phyloP scores from a whole-genome alignment of 108 stramenopile species.

The Pseudonitzschia multiseries region DNA sequence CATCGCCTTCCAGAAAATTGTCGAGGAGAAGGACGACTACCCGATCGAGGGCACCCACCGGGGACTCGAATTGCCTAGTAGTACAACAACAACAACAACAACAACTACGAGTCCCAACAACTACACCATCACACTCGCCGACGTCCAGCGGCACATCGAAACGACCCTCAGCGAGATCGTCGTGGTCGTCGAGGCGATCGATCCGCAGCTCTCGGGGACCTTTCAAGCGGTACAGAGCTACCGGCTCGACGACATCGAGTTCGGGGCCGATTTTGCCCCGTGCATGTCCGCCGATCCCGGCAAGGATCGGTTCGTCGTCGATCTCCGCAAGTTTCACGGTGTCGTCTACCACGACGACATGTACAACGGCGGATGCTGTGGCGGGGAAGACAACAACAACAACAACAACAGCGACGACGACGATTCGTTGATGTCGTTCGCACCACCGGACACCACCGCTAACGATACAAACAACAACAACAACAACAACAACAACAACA shows the following conservation, averaged over 20 bases:
- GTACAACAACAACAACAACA: too few species aligned
- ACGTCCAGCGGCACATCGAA: constrained; percentile 41
- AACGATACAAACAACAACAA: too few species aligned
- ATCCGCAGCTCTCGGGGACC: constrained; percentile 64
- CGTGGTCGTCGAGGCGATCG: constrained; percentile 72
- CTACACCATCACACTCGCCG: constrained; percentile 37
- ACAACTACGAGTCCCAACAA: too few species aligned
- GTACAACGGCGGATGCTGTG: not conserved
- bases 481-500: too few species aligned
- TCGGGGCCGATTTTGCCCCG: constrained; percentile 58
- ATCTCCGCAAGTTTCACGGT: constrained; percentile 49
- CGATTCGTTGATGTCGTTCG: too few species aligned
- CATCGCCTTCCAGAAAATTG: constrained; percentile 47
- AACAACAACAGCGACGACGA: too few species aligned
- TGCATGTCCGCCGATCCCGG: constrained; percentile 36
- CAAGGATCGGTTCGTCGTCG: constrained; percentile 31
- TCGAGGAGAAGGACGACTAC: constrained; percentile 52
- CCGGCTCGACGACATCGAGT: constrained; percentile 75
- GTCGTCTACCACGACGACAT: constrained; percentile 20
- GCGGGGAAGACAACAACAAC: too few species aligned
- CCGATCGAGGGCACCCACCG: constrained; percentile 26
- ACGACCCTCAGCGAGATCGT: constrained; percentile 57
- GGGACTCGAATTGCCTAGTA: constrained; percentile 25
- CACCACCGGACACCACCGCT: too few species aligned
- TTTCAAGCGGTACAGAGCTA: constrained; percentile 82